Evolutionary conservation across 208 protist species (phyloP), one percentile per base, ranked within the genome.

Genomic region (Porcisia deanei): DNA sequence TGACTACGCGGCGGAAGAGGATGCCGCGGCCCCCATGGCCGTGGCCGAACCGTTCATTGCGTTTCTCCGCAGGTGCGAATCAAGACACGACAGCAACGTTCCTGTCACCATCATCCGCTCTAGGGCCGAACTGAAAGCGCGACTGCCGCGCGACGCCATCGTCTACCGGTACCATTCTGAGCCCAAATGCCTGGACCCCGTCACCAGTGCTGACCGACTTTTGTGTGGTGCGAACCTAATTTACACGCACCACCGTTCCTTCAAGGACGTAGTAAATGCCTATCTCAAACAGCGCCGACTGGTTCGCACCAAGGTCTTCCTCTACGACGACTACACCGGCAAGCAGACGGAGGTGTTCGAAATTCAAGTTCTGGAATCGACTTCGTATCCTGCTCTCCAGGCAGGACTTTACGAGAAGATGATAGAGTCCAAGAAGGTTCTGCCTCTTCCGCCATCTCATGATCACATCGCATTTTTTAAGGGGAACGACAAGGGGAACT

Each of bases 381-480:
- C 81, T 1, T 49, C 67, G 3, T 87, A 85, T 73, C 57, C 63
- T 2, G 52, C 75, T 9, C 64, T 90, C 59, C 86, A 88, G 70
- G 53, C 16, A 0, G 37, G 39, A 0, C 75, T 90, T 39, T 86
- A 72, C 69, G 71, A 83, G 16, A 47, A 63, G 5, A 59, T 84
- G 43, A 39, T 7, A 2, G 68, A 30, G 10, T 52, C 63, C 8
- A 61, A 53, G 41, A 37, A 34, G 16, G 34, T 34, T 4, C 60
- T 83, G 39, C 80, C 78, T 0, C 47, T 52, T 43, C 57, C 73
- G 1, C 59, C 78, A 3, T 84, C 82, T 9, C 60, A 73, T 1
- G 59, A 80, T 53, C 69, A 87, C 76, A 72, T 91, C 65, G 77
- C 55, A 30, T 91, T 91, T 63, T 85, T 83, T n/a, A 73, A 61